These are phyloP conservation scores for Syncephalastrum monosporum DNA, from an alignment of 371 early-diverging fungal genomes.

Conservation along the genomic window DNA sequence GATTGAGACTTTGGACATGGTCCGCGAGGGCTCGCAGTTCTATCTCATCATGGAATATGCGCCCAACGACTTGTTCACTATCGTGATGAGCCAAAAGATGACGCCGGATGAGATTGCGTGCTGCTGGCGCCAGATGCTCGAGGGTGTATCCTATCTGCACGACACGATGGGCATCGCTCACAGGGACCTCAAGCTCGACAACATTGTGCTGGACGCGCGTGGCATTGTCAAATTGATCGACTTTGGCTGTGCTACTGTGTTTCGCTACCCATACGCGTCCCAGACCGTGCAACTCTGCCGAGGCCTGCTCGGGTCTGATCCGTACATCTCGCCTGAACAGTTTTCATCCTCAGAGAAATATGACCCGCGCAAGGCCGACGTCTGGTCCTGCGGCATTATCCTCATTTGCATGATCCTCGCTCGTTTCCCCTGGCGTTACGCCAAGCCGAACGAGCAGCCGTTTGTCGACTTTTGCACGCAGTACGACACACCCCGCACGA, in stretches of 20 bases:
- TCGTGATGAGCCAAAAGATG: conserved; percentile 64
- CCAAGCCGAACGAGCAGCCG: no score
- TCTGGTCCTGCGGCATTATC: conserved; percentile 60
- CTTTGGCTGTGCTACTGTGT: conserved; percentile 86
- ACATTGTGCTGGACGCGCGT: conserved; percentile 63
- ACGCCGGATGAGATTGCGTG: conserved; percentile 58
- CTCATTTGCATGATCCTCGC: conserved; percentile 66
- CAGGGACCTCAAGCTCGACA: conserved; percentile 83
- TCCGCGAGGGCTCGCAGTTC: conserved; percentile 55
- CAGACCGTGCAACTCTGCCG: conserved; percentile 5
- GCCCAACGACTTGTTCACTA: conserved; percentile 69
- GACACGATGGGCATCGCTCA: conserved; percentile 71
- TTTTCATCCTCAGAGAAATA: conserved; percentile 41
- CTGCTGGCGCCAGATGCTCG: conserved; percentile 68
- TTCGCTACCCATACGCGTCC: conserved; percentile 61
- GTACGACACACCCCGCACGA: no score
- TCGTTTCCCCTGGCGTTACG: conserved; percentile 63
- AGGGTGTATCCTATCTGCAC: conserved; percentile 70
- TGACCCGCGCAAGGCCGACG: conserved; percentile 47
- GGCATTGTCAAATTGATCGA: conserved; percentile 86
- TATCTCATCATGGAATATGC: conserved; percentile 80
- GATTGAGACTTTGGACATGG: conserved; percentile 79
- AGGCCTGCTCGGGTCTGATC: conserved; percentile 45
- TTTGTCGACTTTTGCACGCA: no score
- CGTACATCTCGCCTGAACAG: conserved; percentile 61